Evolutionary conservation across 495 filamentous ascomycete species (phyloP), one percentile per base, ranked within the genome.

Genomic region (Xylaria scruposa): DNA sequence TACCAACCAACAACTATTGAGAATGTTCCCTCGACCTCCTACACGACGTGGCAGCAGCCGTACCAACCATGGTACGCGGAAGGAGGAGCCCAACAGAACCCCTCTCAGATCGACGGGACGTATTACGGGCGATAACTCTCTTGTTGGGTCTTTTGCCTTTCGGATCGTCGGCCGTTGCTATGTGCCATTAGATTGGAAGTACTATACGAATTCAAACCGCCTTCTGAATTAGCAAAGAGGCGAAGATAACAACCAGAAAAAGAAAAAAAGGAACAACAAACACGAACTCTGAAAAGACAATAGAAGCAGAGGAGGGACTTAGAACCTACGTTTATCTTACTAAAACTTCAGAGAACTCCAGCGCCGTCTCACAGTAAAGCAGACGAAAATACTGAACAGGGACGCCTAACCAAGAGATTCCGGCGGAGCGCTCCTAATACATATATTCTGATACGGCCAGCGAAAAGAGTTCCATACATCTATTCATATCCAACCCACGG

Each of bases 21-120:
- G 64, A 80, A 75, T 26, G 78, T 79, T 12, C 80, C 82, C 7
- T 76, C 81, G 9, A 63, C 80, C n/a, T 75, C 73, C 29, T 86
- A 86, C 72, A 73, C 78, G 6, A 72, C 79, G 17, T 85, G 84
- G 84, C 82, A 82, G 49, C 83, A 83, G 36, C 74, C 82, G 61
- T 85, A 83, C 68, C 76, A 81, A 33, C 82, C 76, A 7, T 85
- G 82, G 83, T 85, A 84, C 59, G 82, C 81, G 13, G 81, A 82
- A 46, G 74, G 71, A 29, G 78, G 75, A 51, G 78, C 24, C 77
- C 76, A 38, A 61, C 68, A 77, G 51, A 73, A 80, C 70, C 72
- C 74, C 2, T 75, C 77, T 7, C 73, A 78, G 3, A 70, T 73
- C 46, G 73, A 75, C 70, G 73, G 59, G 44, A 75, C 78, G 72